Base-by-base conservation (phyloP, 805 yeast genomes). In the Metschnikowia aberdeeniae region DNA sequence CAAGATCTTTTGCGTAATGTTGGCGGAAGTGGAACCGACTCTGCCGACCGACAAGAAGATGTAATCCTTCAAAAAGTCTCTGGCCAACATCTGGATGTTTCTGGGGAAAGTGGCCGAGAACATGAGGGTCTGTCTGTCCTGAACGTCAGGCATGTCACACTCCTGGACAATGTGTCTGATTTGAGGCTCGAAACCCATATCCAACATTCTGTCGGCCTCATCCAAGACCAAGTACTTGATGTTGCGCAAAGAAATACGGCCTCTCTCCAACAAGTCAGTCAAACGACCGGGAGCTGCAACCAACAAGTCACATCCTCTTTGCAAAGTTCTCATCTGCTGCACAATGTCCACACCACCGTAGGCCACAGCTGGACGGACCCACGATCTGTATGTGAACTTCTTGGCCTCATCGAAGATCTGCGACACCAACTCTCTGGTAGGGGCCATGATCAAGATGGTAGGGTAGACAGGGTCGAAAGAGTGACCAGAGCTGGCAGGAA, bases 111-210 rank as follows among this genome's bases (percentile, higher is more conserved):
- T 93, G 59, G 99, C 99, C 32, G 97, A 88, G 75, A 93, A 93
- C 96, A 93, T 88, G 62, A 93, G 81, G 33, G 99, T 93, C 76
- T 93, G 99, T 76, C 99, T 86, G 60, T 85, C 78, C 50, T 79
- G 75, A 46, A 87, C 95, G 54, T 76, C 82, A 52, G 99, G 97
- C 99, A 93, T 93, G 68, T 89, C 98, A 77, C 95, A 90, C 56
- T 86, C 95, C 72, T 92, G 95, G 52, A 93, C 99, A 63, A 93
- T 92, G 68, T 89, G 86, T 81, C 99, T 88, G 66, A 93, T 93
- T 79, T 93, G 99, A 55, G 97, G 97, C 77, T 93, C 99, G 76
- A 93, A 93, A 80, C 99, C 99, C 98, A 93, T 93, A 82, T 93
- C 99, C 75, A 93, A 83, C 99, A 93, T 93, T 78, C 99, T 88